Conservation (phyloP, 345 rosid genomes). For the Rhodamnia argentea region DNA sequence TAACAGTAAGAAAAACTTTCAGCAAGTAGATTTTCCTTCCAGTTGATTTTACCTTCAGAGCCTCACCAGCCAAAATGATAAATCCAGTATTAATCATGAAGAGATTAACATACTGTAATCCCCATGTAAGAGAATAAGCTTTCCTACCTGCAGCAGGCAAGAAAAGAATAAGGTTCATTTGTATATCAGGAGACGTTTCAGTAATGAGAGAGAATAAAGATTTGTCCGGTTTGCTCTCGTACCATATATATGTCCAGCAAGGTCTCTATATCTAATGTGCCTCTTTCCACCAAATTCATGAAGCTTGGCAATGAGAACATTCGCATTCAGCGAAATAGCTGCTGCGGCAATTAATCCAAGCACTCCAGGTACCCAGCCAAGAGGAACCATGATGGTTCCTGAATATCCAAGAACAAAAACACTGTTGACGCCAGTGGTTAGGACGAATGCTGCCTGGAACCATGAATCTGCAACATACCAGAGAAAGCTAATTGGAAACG, state of each 20-base stretch:
- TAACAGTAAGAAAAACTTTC: not conserved
- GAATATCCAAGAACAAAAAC: conserved; percentile 88
- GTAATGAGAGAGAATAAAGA: not conserved
- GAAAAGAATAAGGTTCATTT: not conserved
- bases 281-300: conserved; percentile 83
- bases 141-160: conserved; percentile 35
- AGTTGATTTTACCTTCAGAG: conserved; percentile 52
- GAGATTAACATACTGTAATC: conserved; percentile 63
- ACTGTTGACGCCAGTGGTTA: conserved; percentile 86
- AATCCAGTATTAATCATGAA: conserved; percentile 80
- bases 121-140: conserved; percentile 65
- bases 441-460: conserved; percentile 75
- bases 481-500: not conserved
- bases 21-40: not conserved
- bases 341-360: conserved; percentile 63
- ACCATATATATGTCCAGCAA: conserved; percentile 79
- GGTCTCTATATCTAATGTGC: conserved; percentile 91
- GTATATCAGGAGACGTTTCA: not conserved
- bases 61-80: conserved; percentile 66
- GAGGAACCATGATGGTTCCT: conserved; percentile 78
- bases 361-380: conserved; percentile 80
- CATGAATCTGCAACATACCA: conserved; percentile 63
- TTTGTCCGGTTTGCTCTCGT: not conserved
- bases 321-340: conserved; percentile 63
- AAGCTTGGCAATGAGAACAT: conserved; percentile 69